Evolutionary conservation across 2,329 filamentous ascomycete genomes (phyloP), one percentile per base, ranked within the genome.

Genomic region (Cladosporium austrohemisphaericum): DNA sequence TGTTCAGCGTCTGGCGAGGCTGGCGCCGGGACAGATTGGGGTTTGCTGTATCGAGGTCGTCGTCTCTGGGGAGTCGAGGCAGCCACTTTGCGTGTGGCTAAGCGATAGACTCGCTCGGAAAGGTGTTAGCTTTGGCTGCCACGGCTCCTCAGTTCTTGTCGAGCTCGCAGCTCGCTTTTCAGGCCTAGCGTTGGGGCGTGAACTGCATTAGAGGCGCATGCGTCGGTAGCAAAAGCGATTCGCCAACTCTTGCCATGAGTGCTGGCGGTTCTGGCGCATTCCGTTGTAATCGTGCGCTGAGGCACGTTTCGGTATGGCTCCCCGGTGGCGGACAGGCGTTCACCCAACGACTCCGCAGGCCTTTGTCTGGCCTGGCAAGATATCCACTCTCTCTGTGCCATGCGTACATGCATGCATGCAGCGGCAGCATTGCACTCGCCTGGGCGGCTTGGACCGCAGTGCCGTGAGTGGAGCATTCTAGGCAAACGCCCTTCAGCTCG

Each of bases 401-500:
- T 40, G 26, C 40, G 23, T 18, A 13, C 38, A 31, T 33, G 41
- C 41, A 44, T 28, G 29, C 19, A 31, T 44, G 28, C 41, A 44
- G 35, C 19, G 23, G 29, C 23, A 40, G 28, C 10, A 37, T 5
- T 29, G 40, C 40, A 32, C 13, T 19, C 25, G 41, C 26, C n/a
- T n/a, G n/a, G 19, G 19, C 22, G 19, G 29, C 26, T 23, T 44
- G 41, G 29, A 20, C 40, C 40, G 40, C 40, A 28, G 18, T 20
- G 28, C 41, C 25, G 25, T n/a, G 11, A 31, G n/a, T 13, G 25
- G 33, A 19, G 18, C 29, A 16, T 33, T 44, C 41, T 44, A 44
- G 41, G 28, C 41, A 33, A 44, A 44, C 41, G 41, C 41, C 41
- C 29, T 20, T 32, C 29, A 20, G 16, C 33, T 44, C 41, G 41